Evolutionary conservation across 768 basidiomycete genomes (phyloP), one percentile per base, ranked within the genome.

Genomic region (Kondoa malvinella): DNA sequence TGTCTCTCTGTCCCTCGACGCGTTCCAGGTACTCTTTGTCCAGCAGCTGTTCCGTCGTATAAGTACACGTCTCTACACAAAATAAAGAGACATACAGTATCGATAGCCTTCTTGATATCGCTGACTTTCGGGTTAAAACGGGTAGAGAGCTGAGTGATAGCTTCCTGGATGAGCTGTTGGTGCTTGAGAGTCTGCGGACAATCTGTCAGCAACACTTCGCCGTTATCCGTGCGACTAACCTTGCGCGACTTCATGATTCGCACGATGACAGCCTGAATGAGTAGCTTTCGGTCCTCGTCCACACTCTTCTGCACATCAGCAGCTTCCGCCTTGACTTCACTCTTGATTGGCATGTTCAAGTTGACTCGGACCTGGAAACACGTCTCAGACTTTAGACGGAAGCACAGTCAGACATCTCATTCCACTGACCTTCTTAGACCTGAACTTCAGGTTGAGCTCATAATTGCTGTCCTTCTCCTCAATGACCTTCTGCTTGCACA

Each of bases 1-100:
- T 68, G 34, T 65, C 69, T 62, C 69, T 64, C 25, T 60, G 31
- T 0, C 71, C 72, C 2, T 70, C 70, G 26, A 90, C 87, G 32
- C 94, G 86, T 75, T 97, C 92, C 73, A 99, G 87, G 77, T 96
- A 99, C 77, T 99, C 94, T 79, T 94, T 94, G 80, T 96, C 94
- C 61, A 96, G 80, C 25, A 97, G 80, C 16, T 85, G 75, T 94
- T 91, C 96, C 94, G 1, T 89, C 71, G n/a, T n/a, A n/a, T n/a
- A n/a, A 65, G 32, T 17, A 26, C 15, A 26, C 2, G 16, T 21
- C 8, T 33, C 12, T 40, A 8, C 15, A 29, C 2, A 2, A 40
- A 66, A n/a, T n/a, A 56, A 17, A 4, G 8, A 31, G 15, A 40
- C 17, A 2, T 56, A 57, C 27, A 34, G 29, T 21, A 62, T 63